Conservation (phyloP, 2,329 filamentous ascomycete genomes). For the Falciphora oryzae region DNA sequence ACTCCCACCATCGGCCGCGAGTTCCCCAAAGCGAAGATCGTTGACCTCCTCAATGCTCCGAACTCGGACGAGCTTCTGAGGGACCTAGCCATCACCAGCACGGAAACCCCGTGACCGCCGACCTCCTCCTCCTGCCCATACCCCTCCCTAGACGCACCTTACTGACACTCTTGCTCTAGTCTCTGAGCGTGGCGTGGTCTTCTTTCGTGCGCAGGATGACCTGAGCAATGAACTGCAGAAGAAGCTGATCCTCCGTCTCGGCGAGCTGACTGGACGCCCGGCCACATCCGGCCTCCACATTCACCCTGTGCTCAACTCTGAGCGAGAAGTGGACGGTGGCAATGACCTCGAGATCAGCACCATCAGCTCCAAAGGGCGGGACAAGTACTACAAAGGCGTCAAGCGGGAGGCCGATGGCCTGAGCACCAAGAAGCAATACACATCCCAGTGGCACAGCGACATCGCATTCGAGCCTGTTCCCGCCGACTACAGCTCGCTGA, state of each 20-base stretch:
- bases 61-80: conserved; percentile 59
- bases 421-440: conserved; percentile 28
- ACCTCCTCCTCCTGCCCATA: neutral
- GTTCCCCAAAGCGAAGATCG: conserved; percentile 51
- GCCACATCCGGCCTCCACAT: conserved; percentile 52
- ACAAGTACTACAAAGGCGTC: conserved; percentile 29
- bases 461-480: conserved; percentile 49
- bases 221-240: conserved; percentile 56
- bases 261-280: conserved; percentile 54
- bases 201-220: conserved; percentile 55
- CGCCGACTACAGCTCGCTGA: conserved; percentile 47
- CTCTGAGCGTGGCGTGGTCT: conserved; percentile 58
- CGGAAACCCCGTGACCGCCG: conserved; percentile 15
- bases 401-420: conserved; percentile 17
- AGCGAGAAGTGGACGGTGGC: conserved; percentile 42
- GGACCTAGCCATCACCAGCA: conserved; percentile 63
- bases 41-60: conserved; percentile 53
- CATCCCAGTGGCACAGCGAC: conserved; percentile 45
- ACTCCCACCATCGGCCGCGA: conserved; percentile 59
- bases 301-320: conserved; percentile 51
- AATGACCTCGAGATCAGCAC: conserved; percentile 50
- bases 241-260: conserved; percentile 51
- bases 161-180: conserved; percentile 31
- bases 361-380: conserved; percentile 47
- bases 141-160: neutral